phyloP scores from a whole-genome alignment of 2,329 filamentous ascomycete species.

The Aureobasidium sp. region DNA sequence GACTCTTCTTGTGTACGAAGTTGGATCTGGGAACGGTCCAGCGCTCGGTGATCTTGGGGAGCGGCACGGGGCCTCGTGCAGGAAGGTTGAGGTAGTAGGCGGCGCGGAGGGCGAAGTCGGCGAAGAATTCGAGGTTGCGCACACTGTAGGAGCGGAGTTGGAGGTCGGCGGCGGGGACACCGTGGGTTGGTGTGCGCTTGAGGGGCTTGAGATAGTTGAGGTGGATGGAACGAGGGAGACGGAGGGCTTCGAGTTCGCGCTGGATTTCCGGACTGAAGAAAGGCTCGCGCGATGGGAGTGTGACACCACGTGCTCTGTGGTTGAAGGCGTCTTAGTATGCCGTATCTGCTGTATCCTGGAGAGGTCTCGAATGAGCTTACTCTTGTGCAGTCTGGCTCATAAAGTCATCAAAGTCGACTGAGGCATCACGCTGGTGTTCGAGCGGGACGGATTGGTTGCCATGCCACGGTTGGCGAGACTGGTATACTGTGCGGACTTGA shows the following conservation, averaged over 20 bases:
- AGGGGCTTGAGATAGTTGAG: constrained; percentile 80
- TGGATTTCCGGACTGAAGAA: constrained; percentile 14
- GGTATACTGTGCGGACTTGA: constrained; percentile 13
- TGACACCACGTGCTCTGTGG: constrained; percentile 16
- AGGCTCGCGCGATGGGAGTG: constrained; percentile 14
- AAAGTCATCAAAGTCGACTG: constrained; percentile 14
- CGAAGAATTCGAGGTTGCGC: constrained; percentile 86
- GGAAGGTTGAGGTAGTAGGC: constrained; percentile 89
- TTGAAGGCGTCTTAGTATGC: constrained; percentile 13
- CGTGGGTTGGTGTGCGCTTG: constrained; percentile 62
- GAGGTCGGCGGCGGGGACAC: constrained; percentile 78
- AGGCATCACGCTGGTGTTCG: constrained; percentile 11
- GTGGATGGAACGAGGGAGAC: constrained; percentile 71
- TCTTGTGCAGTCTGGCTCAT: constrained; percentile 13
- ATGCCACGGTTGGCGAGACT: constrained; percentile 15
- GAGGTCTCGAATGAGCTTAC: not conserved
- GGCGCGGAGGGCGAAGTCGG: constrained; percentile 87
- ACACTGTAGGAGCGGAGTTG: constrained; percentile 87
- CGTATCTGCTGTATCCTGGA: not conserved
- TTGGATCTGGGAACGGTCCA: constrained; percentile 87
- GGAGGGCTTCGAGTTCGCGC: constrained; percentile 29
- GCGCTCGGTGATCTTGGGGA: constrained; percentile 79
- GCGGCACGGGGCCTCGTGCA: constrained; percentile 73
- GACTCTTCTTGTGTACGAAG: constrained; percentile 94
- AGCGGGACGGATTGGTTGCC: constrained; percentile 10